These are phyloP conservation scores for Dalbergia cultrata DNA, from an alignment of 306 rosid species.

Conservation along the genomic window DNA sequence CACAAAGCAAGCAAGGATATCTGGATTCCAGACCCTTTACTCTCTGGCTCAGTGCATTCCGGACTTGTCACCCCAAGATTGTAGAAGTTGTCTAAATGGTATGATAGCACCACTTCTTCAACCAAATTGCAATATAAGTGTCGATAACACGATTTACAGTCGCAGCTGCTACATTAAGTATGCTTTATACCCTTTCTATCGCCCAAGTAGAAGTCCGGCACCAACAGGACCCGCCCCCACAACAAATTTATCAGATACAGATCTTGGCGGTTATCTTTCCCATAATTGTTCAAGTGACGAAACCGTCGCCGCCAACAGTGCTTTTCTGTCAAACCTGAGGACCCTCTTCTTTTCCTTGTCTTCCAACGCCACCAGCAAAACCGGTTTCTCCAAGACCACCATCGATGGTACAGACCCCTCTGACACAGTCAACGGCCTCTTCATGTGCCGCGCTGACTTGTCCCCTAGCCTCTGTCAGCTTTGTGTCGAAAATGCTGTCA, in stretches of 20 bases:
- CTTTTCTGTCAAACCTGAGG: neutral
- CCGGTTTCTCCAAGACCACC: slow-evolving; percentile 20
- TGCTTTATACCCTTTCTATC: slow-evolving; percentile 26
- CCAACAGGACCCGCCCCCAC: neutral
- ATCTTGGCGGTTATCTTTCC: neutral
- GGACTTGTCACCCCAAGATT: neutral
- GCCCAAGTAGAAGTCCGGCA: neutral
- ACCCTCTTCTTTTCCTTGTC: slow-evolving; percentile 32
- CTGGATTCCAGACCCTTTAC: slow-evolving; percentile 5
- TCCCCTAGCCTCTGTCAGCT: slow-evolving; percentile 1
- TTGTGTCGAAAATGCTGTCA: slow-evolving; percentile 11
- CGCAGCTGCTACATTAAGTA: neutral
- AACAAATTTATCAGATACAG: neutral
- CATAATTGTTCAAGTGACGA: neutral
- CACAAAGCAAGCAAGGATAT: neutral
- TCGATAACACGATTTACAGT: no score
- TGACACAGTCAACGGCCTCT: slow-evolving; percentile 38
- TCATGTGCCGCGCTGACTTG: slow-evolving; percentile 35
- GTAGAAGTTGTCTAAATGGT: slow-evolving; percentile 4
- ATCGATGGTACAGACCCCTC: neutral
- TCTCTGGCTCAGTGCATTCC: slow-evolving; percentile 34
- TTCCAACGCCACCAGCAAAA: slow-evolving; percentile 15
- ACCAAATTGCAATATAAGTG: neutral
- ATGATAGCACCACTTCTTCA: neutral
- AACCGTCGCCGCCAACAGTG: neutral